phyloP scores from a whole-genome alignment of 306 rosid genomes.

The Benincasa hispida region DNA sequence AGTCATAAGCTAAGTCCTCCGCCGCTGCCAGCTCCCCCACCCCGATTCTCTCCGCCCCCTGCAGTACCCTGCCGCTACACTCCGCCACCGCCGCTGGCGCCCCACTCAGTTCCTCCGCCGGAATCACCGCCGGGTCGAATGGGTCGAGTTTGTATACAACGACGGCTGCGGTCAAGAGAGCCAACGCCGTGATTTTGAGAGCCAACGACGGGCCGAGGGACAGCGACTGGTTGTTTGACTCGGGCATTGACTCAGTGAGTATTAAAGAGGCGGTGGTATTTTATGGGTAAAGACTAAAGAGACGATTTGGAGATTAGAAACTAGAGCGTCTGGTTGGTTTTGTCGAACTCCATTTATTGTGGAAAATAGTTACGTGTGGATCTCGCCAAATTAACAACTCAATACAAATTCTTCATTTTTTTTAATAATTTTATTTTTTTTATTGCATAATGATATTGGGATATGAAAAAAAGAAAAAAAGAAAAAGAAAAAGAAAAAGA shows the following conservation, averaged over 20 bases:
- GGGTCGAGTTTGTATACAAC: constrained; percentile 27
- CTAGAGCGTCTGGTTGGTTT: background rate
- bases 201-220: background rate
- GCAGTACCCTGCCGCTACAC: constrained; percentile 16
- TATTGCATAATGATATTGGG: too few relatives aligned
- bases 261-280: background rate
- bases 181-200: constrained; percentile 2
- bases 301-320: background rate
- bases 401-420: too few relatives aligned
- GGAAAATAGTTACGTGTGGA: too few relatives aligned
- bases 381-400: too few relatives aligned
- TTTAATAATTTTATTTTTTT: too few relatives aligned
- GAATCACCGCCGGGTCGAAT: constrained; percentile 28
- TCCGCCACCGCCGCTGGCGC: constrained; percentile 5
- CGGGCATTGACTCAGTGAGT: constrained; percentile 2
- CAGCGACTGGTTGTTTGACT: background rate
- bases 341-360: background rate
- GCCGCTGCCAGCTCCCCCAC: constrained; percentile 24
- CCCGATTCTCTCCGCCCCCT: constrained; percentile 27
- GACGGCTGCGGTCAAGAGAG: constrained; percentile 13
- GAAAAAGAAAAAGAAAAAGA: too few relatives aligned
- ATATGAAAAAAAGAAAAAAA: too few relatives aligned
- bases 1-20: constrained; percentile 41
- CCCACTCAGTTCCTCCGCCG: constrained; percentile 17
- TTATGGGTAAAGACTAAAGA: background rate